These are phyloP conservation scores for Arxiozyma telluris DNA, from an alignment of 1,139 yeast species.

Conservation along the genomic window DNA sequence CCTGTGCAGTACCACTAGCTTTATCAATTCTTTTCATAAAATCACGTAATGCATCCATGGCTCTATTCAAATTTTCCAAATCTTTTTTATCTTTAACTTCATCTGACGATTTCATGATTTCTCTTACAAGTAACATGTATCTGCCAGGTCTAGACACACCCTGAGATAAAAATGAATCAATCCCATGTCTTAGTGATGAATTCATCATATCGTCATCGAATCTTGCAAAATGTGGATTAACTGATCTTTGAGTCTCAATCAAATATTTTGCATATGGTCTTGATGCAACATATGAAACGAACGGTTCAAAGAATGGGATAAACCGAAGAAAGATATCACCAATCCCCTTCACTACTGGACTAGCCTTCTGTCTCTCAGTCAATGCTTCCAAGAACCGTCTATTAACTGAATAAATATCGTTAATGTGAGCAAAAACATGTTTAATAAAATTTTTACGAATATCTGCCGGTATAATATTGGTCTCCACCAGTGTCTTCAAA, in stretches of 20 bases:
- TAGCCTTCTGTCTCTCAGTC: slow-evolving; percentile 78
- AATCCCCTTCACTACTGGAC: slow-evolving; percentile 75
- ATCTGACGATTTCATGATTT: slow-evolving; percentile 73
- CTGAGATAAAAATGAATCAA: slow-evolving; percentile 85
- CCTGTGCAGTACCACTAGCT: slow-evolving; percentile 92
- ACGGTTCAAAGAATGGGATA: slow-evolving; percentile 84
- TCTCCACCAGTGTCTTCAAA: slow-evolving; percentile 80
- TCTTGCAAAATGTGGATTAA: slow-evolving; percentile 80
- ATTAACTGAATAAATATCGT: slow-evolving; percentile 78
- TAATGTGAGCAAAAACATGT: slow-evolving; percentile 84
- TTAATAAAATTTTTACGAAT: slow-evolving; percentile 86
- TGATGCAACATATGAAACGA: slow-evolving; percentile 89
- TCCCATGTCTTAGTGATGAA: slow-evolving; percentile 72
- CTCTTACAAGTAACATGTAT: slow-evolving; percentile 76
- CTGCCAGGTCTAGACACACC: slow-evolving; percentile 96
- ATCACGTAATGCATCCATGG: slow-evolving; percentile 66
- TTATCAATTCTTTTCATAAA: slow-evolving; percentile 73
- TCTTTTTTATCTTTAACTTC: slow-evolving; percentile 50
- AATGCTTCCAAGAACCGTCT: slow-evolving; percentile 81
- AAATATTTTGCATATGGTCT: slow-evolving; percentile 93
- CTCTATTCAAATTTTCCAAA: slow-evolving; percentile 57
- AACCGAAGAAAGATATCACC: slow-evolving; percentile 83
- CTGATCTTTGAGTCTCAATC: slow-evolving; percentile 88
- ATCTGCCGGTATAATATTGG: slow-evolving; percentile 77
- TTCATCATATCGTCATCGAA: slow-evolving; percentile 91